These are phyloP conservation scores for Arabidopsis hybrid DNA, from an alignment of 441 rosid species.

Conservation along the genomic window DNA sequence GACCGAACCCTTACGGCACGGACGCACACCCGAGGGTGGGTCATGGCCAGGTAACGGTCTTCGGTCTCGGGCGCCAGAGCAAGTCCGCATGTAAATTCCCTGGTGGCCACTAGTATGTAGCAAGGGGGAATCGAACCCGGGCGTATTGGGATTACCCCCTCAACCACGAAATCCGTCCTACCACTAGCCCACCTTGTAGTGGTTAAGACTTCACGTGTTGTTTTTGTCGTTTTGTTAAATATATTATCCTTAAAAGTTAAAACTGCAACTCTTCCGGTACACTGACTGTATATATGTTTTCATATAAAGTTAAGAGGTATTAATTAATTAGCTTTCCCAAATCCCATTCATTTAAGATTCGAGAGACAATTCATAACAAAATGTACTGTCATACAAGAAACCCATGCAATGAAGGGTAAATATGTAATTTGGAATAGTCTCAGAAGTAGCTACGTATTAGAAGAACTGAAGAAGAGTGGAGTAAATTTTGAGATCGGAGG, in stretches of 20 bases:
- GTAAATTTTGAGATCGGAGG: not conserved
- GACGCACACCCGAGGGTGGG: no score
- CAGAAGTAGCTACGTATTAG: not conserved
- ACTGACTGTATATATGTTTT: not conserved
- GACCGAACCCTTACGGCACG: no score
- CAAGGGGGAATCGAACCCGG: no score
- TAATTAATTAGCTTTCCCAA: not conserved
- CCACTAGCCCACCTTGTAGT: no score
- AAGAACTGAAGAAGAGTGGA: not conserved
- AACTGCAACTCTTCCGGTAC: not conserved
- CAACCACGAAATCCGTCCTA: no score
- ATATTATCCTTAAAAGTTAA: no score
- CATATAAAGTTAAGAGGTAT: not conserved
- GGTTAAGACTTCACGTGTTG: not conserved
- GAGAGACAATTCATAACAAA: not conserved
- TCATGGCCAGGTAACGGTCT: no score
- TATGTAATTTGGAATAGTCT: not conserved
- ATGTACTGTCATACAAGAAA: not conserved
- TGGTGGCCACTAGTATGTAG: no score
- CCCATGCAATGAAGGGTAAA: conserved; percentile 5
- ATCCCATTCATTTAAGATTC: not conserved
- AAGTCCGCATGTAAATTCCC: no score
- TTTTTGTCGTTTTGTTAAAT: not conserved
- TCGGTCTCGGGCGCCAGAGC: no score
- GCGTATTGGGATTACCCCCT: no score